Percentiles rank a stretch among this genome's conserved stretches.
Evolutionary conservation across 192 early-diverging fungal species (phyloP).

Genomic region (Allomyces arbusculus): DNA sequence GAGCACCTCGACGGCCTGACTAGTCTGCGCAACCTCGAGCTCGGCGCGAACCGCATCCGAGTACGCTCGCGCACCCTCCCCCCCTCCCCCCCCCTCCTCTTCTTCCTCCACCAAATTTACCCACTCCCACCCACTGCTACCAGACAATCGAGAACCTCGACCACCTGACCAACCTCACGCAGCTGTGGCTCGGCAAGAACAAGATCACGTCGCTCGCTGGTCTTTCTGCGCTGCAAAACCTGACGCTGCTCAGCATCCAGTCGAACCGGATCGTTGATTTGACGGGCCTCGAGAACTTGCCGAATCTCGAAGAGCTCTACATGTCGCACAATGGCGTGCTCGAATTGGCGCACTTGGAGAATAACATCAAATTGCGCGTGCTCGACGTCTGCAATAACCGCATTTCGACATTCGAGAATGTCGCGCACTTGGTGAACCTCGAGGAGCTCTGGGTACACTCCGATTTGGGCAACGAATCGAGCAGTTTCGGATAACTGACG

Average conservation of each 20-base stretch:
- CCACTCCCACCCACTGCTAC: neutral
- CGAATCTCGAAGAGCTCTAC: slow-evolving; percentile 71
- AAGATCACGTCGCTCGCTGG: slow-evolving; percentile 69
- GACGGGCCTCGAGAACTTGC: slow-evolving; percentile 48
- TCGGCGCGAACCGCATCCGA: slow-evolving; percentile 86
- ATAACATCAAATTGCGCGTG: slow-evolving; percentile 45
- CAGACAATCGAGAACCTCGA: slow-evolving; percentile 68
- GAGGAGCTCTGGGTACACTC: slow-evolving; percentile 73
- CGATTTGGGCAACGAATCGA: no score
- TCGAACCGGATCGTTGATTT: slow-evolving; percentile 67
- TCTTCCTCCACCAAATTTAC: neutral
- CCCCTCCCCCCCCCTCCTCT: neutral
- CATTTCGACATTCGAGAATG: slow-evolving; percentile 45
- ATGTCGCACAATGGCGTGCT: slow-evolving; percentile 76
- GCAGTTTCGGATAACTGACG: no score
- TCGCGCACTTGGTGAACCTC: slow-evolving; percentile 42
- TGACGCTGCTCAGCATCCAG: slow-evolving; percentile 55
- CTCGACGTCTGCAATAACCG: slow-evolving; percentile 78
- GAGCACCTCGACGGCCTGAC: slow-evolving; percentile 45
- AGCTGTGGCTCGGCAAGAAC: slow-evolving; percentile 95
- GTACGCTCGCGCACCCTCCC: slow-evolving; percentile 16
- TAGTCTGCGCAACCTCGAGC: slow-evolving; percentile 63
- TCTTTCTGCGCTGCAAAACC: slow-evolving; percentile 6
- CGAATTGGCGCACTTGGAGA: slow-evolving; percentile 54
- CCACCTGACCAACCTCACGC: slow-evolving; percentile 50